These are phyloP conservation scores for Skeletonema grethae DNA, from an alignment of 108 stramenopile species.

Conservation along the genomic window DNA sequence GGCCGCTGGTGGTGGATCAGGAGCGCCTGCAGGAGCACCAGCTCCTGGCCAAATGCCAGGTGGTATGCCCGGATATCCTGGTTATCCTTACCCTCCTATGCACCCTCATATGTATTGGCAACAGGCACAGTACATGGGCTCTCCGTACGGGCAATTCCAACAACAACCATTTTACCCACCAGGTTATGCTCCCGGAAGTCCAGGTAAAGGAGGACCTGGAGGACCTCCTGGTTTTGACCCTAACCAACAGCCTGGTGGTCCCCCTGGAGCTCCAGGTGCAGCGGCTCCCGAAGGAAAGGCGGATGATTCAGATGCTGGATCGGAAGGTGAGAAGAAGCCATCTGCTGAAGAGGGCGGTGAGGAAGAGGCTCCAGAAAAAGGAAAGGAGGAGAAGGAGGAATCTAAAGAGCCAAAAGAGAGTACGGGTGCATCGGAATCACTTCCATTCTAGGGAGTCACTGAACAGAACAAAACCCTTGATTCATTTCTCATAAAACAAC, in stretches of 20 bases:
- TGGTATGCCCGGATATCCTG: slow-evolving; percentile 8
- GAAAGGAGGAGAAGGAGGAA: neutral
- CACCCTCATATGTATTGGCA: slow-evolving; percentile 5
- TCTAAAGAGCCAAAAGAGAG: neutral
- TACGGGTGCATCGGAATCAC: neutral
- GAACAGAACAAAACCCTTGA: neutral
- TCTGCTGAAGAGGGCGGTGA: neutral
- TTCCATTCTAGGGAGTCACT: neutral
- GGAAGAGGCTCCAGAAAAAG: neutral
- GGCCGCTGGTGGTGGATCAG: neutral
- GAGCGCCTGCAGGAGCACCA: neutral
- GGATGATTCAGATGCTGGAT: neutral
- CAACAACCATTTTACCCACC: slow-evolving; percentile 3
- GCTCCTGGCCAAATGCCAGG: neutral
- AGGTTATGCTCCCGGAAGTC: neutral
- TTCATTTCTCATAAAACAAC: neutral
- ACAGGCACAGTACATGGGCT: slow-evolving; percentile 2
- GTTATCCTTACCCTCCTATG: slow-evolving; percentile 2
- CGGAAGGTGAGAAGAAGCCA: neutral
- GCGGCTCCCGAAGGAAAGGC: neutral
- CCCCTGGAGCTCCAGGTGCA: neutral
- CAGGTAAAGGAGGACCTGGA: neutral
- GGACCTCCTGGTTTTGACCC: neutral
- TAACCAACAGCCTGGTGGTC: neutral
- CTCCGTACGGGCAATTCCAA: slow-evolving; percentile 1